Conservation (phyloP, 1,139 yeast genomes). For the Meyerozyma smithsonii region DNA sequence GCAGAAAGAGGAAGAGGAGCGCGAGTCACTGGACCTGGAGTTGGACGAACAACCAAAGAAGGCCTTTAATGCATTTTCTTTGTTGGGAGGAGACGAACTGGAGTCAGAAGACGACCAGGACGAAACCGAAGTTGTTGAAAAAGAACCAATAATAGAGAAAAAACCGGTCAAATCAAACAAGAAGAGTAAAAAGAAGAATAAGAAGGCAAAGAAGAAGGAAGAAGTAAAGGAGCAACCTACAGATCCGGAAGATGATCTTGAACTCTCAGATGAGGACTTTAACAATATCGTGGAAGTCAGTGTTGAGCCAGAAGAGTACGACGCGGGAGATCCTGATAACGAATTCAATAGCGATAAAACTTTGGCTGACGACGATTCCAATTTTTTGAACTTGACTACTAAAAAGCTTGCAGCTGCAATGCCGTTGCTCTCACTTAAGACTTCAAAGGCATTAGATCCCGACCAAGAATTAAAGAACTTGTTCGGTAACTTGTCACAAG, state of each 20-base stretch:
- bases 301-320: background rate
- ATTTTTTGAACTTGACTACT: slow-evolving; percentile 43
- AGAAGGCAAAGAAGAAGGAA: slow-evolving; percentile 10
- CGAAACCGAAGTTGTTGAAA: slow-evolving; percentile 10
- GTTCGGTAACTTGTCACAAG: slow-evolving; percentile 69
- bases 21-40: slow-evolving; percentile 9
- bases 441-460: slow-evolving; percentile 63
- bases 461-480: slow-evolving; percentile 70
- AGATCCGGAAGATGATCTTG: background rate
- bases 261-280: background rate
- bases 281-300: background rate
- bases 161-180: slow-evolving; percentile 5
- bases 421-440: slow-evolving; percentile 38
- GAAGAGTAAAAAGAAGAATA: slow-evolving; percentile 13
- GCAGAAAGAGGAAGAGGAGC: slow-evolving; percentile 29
- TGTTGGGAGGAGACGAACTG: slow-evolving; percentile 34
- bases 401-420: slow-evolving; percentile 33
- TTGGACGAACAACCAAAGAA: slow-evolving; percentile 11
- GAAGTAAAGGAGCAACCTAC: background rate
- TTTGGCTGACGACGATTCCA: slow-evolving; percentile 27
- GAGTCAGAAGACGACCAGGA: slow-evolving; percentile 14
- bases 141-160: slow-evolving; percentile 1
- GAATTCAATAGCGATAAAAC: background rate
- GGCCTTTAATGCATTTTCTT: slow-evolving; percentile 49
- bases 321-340: background rate